phyloP scores from a whole-genome alignment of 2,329 filamentous ascomycete genomes.

The Whalleya microplaca region DNA sequence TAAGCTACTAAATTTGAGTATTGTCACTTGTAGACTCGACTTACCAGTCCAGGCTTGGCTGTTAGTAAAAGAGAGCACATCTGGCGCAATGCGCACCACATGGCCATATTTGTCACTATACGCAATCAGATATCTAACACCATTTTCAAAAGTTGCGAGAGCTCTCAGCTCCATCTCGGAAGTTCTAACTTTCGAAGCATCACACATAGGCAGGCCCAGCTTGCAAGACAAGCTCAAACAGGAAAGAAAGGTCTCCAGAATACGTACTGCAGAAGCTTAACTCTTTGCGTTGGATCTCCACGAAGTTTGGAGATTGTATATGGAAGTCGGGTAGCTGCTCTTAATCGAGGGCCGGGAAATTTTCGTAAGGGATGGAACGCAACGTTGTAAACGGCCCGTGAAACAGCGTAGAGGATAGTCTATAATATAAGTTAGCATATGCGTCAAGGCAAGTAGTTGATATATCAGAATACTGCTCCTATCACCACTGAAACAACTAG shows the following conservation, averaged over 20 bases:
- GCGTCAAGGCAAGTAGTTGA: background rate
- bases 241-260: no score
- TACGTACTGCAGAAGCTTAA: no score
- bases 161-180: no score
- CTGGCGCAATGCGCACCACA: conserved; percentile 6
- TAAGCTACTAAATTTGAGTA: no score
- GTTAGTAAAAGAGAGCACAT: conserved; percentile 3
- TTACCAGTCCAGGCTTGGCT: conserved; percentile 4
- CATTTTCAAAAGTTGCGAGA: no score
- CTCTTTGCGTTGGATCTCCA: background rate
- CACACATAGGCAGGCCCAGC: no score
- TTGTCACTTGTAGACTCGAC: background rate
- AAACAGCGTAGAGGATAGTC: background rate
- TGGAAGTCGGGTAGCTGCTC: conserved; percentile 3
- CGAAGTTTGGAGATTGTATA: conserved; percentile 3
- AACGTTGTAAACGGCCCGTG: conserved; percentile 5
- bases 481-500: background rate
- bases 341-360: conserved; percentile 1
- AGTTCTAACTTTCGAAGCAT: no score
- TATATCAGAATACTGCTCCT: background rate
- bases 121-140: no score
- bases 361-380: conserved; percentile 7
- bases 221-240: no score
- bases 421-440: background rate
- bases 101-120: conserved; percentile 9